Evolutionary conservation across 345 rosid species (phyloP).

Genomic region (Citrus reticulata): DNA sequence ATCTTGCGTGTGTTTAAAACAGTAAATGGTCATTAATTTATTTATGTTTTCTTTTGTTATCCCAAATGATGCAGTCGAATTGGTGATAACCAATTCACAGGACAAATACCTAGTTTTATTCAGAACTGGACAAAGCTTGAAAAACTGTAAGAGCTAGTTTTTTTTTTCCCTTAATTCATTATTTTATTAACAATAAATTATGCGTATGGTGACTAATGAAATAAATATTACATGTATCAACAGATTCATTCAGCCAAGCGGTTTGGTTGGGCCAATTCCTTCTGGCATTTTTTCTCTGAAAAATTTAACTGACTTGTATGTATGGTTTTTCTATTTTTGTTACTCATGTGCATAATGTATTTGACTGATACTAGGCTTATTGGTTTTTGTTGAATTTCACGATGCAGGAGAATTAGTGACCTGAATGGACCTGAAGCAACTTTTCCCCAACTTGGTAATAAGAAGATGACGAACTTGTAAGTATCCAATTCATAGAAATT

Average conservation of each 20-base stretch:
- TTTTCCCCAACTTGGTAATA: conserved; percentile 34
- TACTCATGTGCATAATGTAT: background rate
- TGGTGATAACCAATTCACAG: conserved; percentile 47
- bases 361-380: background rate
- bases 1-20: too few species aligned
- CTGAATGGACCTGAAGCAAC: conserved; percentile 32
- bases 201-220: background rate
- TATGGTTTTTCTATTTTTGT: background rate
- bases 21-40: too few species aligned
- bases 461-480: conserved; percentile 34
- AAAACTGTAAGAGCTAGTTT: conserved; percentile 39
- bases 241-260: conserved; percentile 45
- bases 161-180: background rate
- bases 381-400: background rate
- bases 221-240: background rate
- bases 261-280: conserved; percentile 57
- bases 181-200: background rate
- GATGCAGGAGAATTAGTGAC: conserved; percentile 56
- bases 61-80: conserved; percentile 34
- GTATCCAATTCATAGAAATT: background rate
- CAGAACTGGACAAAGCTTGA: conserved; percentile 48
- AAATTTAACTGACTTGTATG: conserved; percentile 27
- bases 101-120: conserved; percentile 53
- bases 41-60: too few species aligned
- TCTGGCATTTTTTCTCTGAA: conserved; percentile 18